These are phyloP conservation scores for Musa acuminata DNA, from an alignment of 176 grass and related monocot species.

Conservation along the genomic window DNA sequence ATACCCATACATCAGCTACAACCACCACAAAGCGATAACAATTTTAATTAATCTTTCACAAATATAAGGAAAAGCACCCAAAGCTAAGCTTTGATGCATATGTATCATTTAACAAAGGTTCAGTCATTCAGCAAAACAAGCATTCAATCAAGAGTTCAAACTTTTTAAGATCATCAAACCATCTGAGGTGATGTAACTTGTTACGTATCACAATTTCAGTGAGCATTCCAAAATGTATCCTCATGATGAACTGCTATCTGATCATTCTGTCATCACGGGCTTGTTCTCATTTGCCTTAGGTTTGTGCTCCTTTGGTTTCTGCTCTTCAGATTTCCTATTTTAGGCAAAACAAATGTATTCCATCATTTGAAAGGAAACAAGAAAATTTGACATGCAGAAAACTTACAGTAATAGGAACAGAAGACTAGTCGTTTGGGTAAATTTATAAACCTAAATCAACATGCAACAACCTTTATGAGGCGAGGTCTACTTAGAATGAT, in stretches of 20 bases:
- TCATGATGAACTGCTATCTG: background rate
- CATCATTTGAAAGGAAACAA: background rate
- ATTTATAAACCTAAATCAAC: background rate
- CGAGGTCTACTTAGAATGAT: too few species aligned
- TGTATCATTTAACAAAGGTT: too few species aligned
- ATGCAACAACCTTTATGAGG: too few species aligned
- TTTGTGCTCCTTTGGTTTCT: conserved; percentile 64
- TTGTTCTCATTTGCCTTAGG: conserved; percentile 70
- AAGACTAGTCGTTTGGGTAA: background rate
- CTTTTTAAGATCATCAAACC: background rate
- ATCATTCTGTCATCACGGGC: conserved; percentile 70
- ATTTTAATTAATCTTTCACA: too few species aligned
- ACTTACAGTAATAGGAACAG: background rate
- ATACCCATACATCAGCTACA: too few species aligned
- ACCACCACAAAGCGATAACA: too few species aligned
- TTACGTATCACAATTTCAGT: background rate
- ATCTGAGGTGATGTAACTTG: background rate
- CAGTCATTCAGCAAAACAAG: background rate
- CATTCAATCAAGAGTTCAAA: background rate
- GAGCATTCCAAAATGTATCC: background rate
- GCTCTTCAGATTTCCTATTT: conserved; percentile 52
- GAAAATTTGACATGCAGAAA: background rate
- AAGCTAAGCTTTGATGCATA: too few species aligned
- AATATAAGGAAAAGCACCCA: too few species aligned
- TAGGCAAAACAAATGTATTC: background rate